Evolutionary conservation across 257 asterid species (phyloP), one percentile per base, ranked within the genome.

Genomic region (Nicotiana knightiana): DNA sequence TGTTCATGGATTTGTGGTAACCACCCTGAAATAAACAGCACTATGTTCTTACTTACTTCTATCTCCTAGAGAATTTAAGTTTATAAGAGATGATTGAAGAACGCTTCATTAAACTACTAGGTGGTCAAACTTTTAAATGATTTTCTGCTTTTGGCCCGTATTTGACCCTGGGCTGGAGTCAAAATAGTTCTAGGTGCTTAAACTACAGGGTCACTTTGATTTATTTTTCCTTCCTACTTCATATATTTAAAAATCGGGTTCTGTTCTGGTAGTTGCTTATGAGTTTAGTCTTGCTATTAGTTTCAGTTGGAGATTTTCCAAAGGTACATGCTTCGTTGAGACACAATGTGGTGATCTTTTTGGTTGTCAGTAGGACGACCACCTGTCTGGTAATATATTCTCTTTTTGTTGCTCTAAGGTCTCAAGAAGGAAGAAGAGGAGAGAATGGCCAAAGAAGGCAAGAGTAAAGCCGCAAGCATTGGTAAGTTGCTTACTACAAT

Each of bases 371-470:
- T 55, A 18, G 58, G 11, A 59, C 6, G 51, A 51, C 66, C 12
- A 7, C 75, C 39, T 16, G 43, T 39, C 43, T 48, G 24, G 39
- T 1, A 63, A 46, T 4, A 32, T 58, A 18, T 85, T 51, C 79
- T 79, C 11, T 21, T 43, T 68, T 85, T 75, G n/a, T 71, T 84
- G 78, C 77, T 46, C 62, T 84, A 67, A 96, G 99, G 85, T 87
- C 97, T 93, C 87, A 95, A 88, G 93, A 93, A 90, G 89, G 97
- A 93, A 85, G 98, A 96, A 87, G 99, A 93, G 85, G 95, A 92
- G 89, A 88, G 87, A 82, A 91, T 85, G 88, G 89, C 93, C 83
- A 90, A 86, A 87, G 88, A 79, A 88, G 93, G 91, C 83, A 66
- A 81, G 81, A 67, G 35, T 82, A 91, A 91, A 89, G 84, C 83